Evolutionary conservation across 2,329 filamentous ascomycete species (phyloP).

Genomic region (Colletotrichum navitas): DNA sequence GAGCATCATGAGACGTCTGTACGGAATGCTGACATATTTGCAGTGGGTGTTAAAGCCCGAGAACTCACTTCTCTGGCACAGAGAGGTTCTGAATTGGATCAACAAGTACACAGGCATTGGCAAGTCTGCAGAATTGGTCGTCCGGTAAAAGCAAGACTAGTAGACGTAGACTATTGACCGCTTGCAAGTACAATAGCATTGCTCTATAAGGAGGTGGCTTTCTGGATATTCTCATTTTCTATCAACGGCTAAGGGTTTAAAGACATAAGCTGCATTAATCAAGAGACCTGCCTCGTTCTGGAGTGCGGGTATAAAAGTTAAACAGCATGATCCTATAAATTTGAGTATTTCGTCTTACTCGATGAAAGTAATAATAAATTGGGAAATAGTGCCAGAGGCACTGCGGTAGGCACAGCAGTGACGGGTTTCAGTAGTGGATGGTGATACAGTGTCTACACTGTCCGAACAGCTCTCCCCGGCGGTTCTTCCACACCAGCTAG

Average conservation of each 20-base stretch:
- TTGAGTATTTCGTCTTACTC: neutral
- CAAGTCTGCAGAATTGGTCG: constrained; percentile 34
- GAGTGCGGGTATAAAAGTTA: neutral
- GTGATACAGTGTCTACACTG: constrained; percentile 21
- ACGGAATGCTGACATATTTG: constrained; percentile 47
- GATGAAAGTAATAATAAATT: neutral
- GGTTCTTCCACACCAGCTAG: neutral
- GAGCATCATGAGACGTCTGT: neutral
- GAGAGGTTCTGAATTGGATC: constrained; percentile 84
- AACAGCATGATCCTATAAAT: neutral
- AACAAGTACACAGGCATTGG: constrained; percentile 70
- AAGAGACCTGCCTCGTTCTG: neutral
- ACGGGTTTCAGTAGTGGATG: neutral
- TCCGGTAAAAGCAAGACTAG: constrained; percentile 15
- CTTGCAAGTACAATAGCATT: neutral
- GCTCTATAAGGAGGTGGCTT: neutral
- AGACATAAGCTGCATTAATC: neutral
- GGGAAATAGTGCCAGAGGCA: neutral
- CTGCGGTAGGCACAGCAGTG: neutral
- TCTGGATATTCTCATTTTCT: neutral
- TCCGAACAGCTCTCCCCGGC: neutral
- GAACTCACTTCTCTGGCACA: constrained; percentile 92
- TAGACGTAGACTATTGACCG: too few species aligned
- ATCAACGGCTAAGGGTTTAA: too few species aligned
- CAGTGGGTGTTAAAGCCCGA: constrained; percentile 91